Conservation (phyloP, 2,329 filamentous ascomycete species). For the Fusarium sp. region DNA sequence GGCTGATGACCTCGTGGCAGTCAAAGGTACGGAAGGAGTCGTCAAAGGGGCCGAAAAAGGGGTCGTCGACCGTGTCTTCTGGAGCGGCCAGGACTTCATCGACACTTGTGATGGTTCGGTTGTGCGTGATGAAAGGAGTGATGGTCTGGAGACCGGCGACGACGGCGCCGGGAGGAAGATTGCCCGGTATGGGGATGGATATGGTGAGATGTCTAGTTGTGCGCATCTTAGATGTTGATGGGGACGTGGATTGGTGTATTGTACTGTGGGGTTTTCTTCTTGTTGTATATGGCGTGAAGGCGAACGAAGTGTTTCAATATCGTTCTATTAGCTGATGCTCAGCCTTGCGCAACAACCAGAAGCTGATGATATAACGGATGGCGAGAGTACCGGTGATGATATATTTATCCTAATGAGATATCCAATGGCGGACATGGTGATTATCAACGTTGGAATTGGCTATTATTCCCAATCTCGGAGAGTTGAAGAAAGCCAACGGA, state of each 20-base stretch:
- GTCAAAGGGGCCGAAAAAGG: constrained; percentile 53
- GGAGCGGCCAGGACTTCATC: constrained; percentile 48
- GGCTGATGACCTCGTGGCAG: constrained; percentile 46
- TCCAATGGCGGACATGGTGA: constrained; percentile 37
- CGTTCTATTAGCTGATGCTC: constrained; percentile 5
- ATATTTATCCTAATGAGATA: constrained; percentile 27
- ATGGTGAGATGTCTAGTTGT: constrained; percentile 49
- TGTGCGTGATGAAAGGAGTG: constrained; percentile 54
- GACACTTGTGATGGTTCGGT: constrained; percentile 50
- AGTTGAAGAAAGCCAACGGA: not conserved
- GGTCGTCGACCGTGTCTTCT: constrained; percentile 50
- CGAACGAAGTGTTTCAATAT: not conserved
- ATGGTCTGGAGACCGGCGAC: constrained; percentile 53
- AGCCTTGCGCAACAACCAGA: constrained; percentile 6
- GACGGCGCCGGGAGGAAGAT: constrained; percentile 50
- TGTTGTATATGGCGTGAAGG: not conserved
- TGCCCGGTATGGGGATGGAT: constrained; percentile 54
- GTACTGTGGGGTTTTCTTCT: not conserved
- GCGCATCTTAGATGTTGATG: constrained; percentile 43
- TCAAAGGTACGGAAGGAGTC: constrained; percentile 49
- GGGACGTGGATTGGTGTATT: not conserved
- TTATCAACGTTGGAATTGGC: constrained; percentile 20
- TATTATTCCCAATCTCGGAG: constrained; percentile 1
- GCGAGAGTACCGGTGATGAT: constrained; percentile 14
- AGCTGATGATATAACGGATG: constrained; percentile 10